phyloP scores from a whole-genome alignment of 306 rosid genomes.

The Benincasa hispida region DNA sequence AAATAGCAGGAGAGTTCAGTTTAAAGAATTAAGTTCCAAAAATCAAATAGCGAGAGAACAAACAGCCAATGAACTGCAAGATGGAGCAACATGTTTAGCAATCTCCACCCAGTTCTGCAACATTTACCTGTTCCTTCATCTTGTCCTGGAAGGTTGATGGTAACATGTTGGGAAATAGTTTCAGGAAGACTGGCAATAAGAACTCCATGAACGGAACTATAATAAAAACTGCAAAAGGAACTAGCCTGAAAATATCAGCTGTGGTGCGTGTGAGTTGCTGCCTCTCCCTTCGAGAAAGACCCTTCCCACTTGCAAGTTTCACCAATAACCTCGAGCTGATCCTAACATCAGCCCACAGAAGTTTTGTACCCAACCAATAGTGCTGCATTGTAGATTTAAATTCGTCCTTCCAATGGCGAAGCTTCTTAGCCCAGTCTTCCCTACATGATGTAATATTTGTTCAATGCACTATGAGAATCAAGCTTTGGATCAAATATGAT shows the following conservation, averaged over 20 bases:
- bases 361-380: conserved; percentile 89
- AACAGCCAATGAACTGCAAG: neutral
- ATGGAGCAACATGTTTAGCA: conserved; percentile 1
- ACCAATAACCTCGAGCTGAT: conserved; percentile 70
- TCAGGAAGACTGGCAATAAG: conserved; percentile 75
- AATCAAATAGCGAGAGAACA: neutral
- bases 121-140: conserved; percentile 81
- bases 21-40: neutral
- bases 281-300: conserved; percentile 86
- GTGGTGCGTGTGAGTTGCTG: conserved; percentile 91
- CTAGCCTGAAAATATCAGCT: conserved; percentile 90
- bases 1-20: neutral
- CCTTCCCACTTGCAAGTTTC: conserved; percentile 89
- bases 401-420: conserved; percentile 69
- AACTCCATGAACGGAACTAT: conserved; percentile 94
- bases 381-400: conserved; percentile 66
- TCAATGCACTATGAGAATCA: conserved; percentile 8
- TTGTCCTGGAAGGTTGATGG: conserved; percentile 96
- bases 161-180: conserved; percentile 89
- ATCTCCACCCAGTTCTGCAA: conserved; percentile 6
- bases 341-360: conserved; percentile 77
- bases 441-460: conserved; percentile 20
- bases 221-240: conserved; percentile 78
- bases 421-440: conserved; percentile 91
- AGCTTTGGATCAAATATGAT: conserved; percentile 5